Base-by-base conservation (phyloP, 2,329 filamentous ascomycete genomes). In the Sporothrix pallida region DNA sequence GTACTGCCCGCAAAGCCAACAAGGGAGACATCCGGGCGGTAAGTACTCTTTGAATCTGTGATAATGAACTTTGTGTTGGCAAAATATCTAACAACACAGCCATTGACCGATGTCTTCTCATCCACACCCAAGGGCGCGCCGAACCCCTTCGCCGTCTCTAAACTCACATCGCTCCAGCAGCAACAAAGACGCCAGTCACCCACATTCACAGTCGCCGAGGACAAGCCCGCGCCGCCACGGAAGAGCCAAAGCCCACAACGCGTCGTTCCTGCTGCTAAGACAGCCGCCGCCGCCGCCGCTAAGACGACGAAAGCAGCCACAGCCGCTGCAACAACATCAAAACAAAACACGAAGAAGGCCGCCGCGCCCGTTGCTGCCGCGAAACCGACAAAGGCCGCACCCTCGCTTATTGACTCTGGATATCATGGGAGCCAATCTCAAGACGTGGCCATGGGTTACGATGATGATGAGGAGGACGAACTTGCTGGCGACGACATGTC, bases 361-460 rank as follows among this genome's bases (percentile, higher is more conserved):
- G 31, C 65, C 26, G 56, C n/a, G 2, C 44, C 20, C 3, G 31
- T 37, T 8, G 52, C 52, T 5, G 26, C 70, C 77, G 31, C 31
- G 31, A 72, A 72, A 6, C 4, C 54, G 6, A 46, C 56, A 74
- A 78, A 74, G 56, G 79, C 80, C 52, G 76, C 79, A n/a, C 75
- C 80, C n/a, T 79, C 83, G 23, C 79, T 83, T 63, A 82, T 84
- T 1, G 91, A 93, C 77, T 93, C 92, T 48, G 91, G 92, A 42
- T 93, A 93, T 78, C 89, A 92, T 82, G 91, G 90, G 65, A 92
- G 90, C 77, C 89, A 91, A 77, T 83, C 84, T 2, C 85, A 87
- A 71, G 87, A 90, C 72, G 83, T 83, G n/a, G 54, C 62, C 3
- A 83, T 87, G 56, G 82, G 37, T 9, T 37, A 74, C 12, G 80